Base-by-base conservation (phyloP, 2,329 filamentous ascomycete species). In the Aspergillus hiratsukae region DNA sequence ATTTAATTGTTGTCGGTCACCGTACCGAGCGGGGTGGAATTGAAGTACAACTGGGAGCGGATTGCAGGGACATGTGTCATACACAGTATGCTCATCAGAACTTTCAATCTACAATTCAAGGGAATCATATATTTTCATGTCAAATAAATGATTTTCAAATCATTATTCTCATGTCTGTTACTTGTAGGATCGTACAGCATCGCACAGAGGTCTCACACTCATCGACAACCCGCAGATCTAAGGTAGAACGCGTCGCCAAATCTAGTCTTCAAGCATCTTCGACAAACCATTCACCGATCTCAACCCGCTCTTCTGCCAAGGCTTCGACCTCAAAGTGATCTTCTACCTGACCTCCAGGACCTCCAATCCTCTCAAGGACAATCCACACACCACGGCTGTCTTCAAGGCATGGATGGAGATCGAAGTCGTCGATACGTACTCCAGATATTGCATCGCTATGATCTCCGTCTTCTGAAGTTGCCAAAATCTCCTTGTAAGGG, bases 341-440 rank as follows among this genome's bases (percentile, higher is more conserved):
- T 53, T 75, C 71, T 10, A 76, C 72, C 55, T 77, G 74, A 81
- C 84, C 79, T 4, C 75, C 75, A 48, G 78, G 78, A 10, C 81
- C 82, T n/a, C 86, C 88, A 66, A 93, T 82, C 61, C 88, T 82
- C 73, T 97, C 91, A 45, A 97, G 77, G 5, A 96, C 87, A 53
- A 97, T 78, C 88, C 89, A 95, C 56, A 91, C 71, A 19, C 86
- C 86, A 21, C 82, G 81, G 9, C 74, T 74, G 29, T 74, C 74
- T 56, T 79, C 76, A 61, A 82, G 73, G n/a, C 77, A 80, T 0
- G 90, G 88, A 48, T 86, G 84, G 45, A 96, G 75, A 73, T 95
- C 87, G 52, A 95, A 81, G 61, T 93, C 87, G 14, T 84, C 79
- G 1, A 88, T 89, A 50, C 89, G 81, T 27, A 95, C 80, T 0